Percentiles rank a stretch among this genome's conserved stretches.
Conservation (phyloP, 192 early-diverging fungal genomes). For the Cetraspora pellucida region DNA sequence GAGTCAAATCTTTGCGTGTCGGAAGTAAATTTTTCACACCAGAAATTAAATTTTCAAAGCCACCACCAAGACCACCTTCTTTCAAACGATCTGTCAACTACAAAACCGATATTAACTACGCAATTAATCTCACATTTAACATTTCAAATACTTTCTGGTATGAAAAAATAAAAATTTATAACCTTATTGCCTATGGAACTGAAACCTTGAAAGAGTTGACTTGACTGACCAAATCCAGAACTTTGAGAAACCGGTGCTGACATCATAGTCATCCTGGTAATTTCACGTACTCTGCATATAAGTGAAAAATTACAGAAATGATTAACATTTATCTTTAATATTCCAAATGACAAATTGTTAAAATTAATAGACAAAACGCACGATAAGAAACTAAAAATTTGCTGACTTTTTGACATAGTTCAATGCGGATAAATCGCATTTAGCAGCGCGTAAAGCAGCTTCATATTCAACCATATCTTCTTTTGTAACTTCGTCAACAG, state of each 20-base stretch:
- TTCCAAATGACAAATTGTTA: too few species aligned
- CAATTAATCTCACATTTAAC: background rate
- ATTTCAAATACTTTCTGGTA: background rate
- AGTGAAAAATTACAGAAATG: background rate
- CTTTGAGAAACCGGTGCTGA: constrained; percentile 45
- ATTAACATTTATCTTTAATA: background rate
- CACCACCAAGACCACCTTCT: constrained; percentile 69
- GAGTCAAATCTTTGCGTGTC: constrained; percentile 82
- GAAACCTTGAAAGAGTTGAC: constrained; percentile 62
- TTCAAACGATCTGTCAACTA: constrained; percentile 72
- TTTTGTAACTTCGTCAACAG: constrained; percentile 70
- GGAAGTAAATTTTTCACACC: constrained; percentile 96
- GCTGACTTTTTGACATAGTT: constrained; percentile 82
- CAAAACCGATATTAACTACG: background rate
- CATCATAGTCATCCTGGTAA: constrained; percentile 64
- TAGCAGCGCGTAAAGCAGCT: constrained; percentile 70
- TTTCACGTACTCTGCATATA: constrained; percentile 52
- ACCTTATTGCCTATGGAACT: constrained; percentile 74
- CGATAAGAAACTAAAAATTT: background rate
- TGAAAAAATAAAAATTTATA: constrained; percentile 10
- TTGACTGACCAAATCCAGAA: constrained; percentile 50
- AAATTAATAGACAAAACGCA: background rate
- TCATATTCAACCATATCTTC: constrained; percentile 88
- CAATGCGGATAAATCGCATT: constrained; percentile 74
- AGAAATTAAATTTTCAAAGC: constrained; percentile 74